A percentile compares a stretch with the other conserved stretches of the same genome.
Conservation (phyloP, 768 basidiomycete species). For the Mycena maculata region DNA sequence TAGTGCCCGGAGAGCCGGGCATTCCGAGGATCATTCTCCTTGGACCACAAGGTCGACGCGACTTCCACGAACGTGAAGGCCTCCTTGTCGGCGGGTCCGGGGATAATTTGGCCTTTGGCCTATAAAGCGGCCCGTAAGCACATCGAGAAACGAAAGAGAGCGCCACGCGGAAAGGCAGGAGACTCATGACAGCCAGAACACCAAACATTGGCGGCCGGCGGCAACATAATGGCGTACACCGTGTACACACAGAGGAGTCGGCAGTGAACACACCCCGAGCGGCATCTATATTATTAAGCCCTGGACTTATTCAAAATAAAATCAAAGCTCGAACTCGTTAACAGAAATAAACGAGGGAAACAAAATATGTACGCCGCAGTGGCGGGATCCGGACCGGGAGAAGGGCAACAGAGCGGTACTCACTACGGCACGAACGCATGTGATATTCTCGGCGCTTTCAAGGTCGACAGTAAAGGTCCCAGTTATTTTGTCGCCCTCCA, state of each 20-base stretch:
- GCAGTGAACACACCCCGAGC: too few species aligned
- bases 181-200: not conserved
- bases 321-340: not conserved
- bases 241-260: too few species aligned
- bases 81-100: constrained; percentile 30
- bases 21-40: constrained; percentile 34
- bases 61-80: constrained; percentile 39
- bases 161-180: constrained; percentile 9
- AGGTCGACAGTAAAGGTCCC: constrained; percentile 33
- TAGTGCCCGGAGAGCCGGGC: constrained; percentile 33
- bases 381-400: too few species aligned
- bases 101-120: constrained; percentile 38
- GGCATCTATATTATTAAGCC: too few species aligned
- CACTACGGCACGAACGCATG: constrained; percentile 53
- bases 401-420: constrained; percentile 29
- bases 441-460: constrained; percentile 47
- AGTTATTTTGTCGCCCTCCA: constrained; percentile 37
- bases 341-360: not conserved
- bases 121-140: constrained; percentile 1
- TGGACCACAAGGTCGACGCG: constrained; percentile 35
- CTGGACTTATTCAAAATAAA: too few species aligned
- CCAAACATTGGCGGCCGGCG: not conserved
- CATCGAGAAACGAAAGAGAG: constrained; percentile 36
- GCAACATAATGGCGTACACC: too few species aligned
- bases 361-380: too few species aligned